These are phyloP conservation scores for Angomonas deanei DNA, from an alignment of 208 protist genomes.

Conservation along the genomic window DNA sequence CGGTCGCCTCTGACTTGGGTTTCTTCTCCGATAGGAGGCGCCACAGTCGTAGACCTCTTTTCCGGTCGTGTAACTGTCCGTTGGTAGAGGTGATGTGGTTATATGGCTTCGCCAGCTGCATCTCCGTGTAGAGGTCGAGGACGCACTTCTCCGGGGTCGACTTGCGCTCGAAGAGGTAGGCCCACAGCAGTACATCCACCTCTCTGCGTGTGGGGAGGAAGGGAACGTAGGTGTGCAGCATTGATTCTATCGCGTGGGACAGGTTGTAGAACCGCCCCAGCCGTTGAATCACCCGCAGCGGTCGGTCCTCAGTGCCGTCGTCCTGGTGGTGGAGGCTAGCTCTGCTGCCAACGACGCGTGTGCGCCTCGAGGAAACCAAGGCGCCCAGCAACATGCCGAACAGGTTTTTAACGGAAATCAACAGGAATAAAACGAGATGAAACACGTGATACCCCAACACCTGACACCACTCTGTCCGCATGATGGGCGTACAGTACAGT, in stretches of 20 bases:
- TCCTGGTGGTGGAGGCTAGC: no score
- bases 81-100: neutral
- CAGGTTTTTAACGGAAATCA: neutral
- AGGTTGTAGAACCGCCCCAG: no score
- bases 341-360: no score
- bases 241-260: no score
- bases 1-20: neutral
- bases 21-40: neutral
- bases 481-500: neutral
- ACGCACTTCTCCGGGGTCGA: neutral
- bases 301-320: no score
- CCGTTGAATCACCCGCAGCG: no score
- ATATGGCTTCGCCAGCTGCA: neutral
- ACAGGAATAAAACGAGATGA: neutral
- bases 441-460: neutral
- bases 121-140: neutral
- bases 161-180: neutral
- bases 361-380: slow-evolving; percentile 11
- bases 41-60: neutral
- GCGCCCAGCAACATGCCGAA: neutral
- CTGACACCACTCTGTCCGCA: neutral
- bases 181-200: slow-evolving; percentile 2
- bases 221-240: neutral
- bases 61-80: neutral
- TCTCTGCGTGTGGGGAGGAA: neutral